phyloP scores from a whole-genome alignment of 2,329 filamentous ascomycete species.

The Pseudocercospora crystallina region DNA sequence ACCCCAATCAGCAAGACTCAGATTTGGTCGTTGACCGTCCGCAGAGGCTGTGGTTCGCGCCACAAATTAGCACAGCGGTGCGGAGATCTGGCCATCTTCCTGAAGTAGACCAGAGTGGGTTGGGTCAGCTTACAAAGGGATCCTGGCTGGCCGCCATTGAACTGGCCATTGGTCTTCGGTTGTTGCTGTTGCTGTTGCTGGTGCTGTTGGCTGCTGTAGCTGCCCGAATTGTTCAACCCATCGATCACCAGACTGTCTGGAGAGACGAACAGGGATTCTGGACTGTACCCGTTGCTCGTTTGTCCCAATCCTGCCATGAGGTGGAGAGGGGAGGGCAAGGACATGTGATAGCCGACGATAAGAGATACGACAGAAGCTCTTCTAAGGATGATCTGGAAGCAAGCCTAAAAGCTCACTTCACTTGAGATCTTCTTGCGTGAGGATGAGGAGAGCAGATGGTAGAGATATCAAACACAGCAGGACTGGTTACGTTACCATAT shows the following conservation, averaged over 20 bases:
- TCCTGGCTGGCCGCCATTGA: not conserved
- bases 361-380: too few relatives aligned
- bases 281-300: conserved; percentile 1
- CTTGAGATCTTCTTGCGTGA: not conserved
- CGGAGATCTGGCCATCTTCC: too few relatives aligned
- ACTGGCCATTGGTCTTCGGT: conserved; percentile 4
- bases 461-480: not conserved
- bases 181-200: conserved; percentile 6
- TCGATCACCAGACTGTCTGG: conserved; percentile 22
- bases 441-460: not conserved
- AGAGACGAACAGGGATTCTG: conserved; percentile 20
- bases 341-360: too few relatives aligned
- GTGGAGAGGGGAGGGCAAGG: not conserved
- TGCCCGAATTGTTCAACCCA: not conserved
- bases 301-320: conserved; percentile 8
- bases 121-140: conserved; percentile 9
- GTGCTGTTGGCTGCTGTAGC: not conserved
- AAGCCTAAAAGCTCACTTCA: too few relatives aligned
- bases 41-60: not conserved
- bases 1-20: conserved; percentile 4
- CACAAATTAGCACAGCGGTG: too few relatives aligned
- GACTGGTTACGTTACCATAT: not conserved
- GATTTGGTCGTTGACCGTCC: conserved; percentile 10
- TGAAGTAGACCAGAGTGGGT: too few relatives aligned
- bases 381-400: too few relatives aligned